A percentile compares a stretch with the other conserved stretches of the same genome.
phyloP scores from a whole-genome alignment of 179 eudicot genomes.

The Corrigiola litoralis region DNA sequence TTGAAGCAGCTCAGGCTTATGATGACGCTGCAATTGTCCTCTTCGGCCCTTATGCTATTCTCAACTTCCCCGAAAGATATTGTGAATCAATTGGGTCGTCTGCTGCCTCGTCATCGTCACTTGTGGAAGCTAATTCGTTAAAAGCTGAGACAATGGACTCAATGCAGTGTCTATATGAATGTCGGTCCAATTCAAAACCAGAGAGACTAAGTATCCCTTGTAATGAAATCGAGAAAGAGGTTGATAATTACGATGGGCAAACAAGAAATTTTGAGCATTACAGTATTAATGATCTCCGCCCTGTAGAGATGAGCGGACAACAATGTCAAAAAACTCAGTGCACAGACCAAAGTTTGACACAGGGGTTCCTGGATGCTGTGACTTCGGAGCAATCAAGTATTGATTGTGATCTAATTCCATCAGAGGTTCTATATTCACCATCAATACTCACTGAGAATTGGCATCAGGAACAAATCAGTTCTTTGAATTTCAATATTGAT shows the following conservation, averaged over 20 bases:
- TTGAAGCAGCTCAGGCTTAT: slow-evolving; percentile 54
- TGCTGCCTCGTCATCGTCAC: not conserved
- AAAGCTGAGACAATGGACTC: not conserved
- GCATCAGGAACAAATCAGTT: not conserved
- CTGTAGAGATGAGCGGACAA: not conserved
- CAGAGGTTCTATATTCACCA: not conserved
- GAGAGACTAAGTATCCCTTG: not conserved
- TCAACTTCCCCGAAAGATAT: slow-evolving; percentile 35
- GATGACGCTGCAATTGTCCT: slow-evolving; percentile 45
- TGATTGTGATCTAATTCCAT: not conserved
- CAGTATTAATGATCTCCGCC: not conserved
- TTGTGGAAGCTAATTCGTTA: not conserved
- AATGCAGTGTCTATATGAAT: not conserved
- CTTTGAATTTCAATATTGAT: not conserved
- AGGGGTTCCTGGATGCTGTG: not conserved
- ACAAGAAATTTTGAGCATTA: not conserved
- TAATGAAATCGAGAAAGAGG: not conserved
- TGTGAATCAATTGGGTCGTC: not conserved
- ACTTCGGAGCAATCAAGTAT: not conserved
- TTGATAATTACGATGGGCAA: not conserved
- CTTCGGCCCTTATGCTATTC: slow-evolving; percentile 39
- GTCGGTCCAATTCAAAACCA: not conserved
- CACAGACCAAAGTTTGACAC: not conserved
- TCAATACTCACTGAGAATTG: not conserved
- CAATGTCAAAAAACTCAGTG: not conserved